Percentiles rank a stretch among this genome's conserved stretches.
These are phyloP conservation scores for Populus davidiana DNA, from an alignment of 345 rosid species.

Conservation along the genomic window DNA sequence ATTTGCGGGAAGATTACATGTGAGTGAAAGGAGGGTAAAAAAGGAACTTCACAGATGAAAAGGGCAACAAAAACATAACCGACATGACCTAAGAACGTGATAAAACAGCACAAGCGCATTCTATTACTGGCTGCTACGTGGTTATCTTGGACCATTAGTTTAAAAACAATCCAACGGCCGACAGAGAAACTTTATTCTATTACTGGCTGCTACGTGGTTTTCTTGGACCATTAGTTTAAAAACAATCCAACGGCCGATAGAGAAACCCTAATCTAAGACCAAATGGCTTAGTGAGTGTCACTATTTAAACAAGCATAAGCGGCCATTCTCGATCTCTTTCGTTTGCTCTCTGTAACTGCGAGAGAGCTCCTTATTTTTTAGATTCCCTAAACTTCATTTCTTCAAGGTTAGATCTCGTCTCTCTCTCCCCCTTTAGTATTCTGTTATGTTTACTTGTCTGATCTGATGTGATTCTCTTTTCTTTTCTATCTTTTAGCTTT, in stretches of 20 bases:
- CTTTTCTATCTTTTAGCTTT: no score
- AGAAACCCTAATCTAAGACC: conserved; percentile 2
- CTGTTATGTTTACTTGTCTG: neutral
- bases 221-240: neutral
- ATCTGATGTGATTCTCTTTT: neutral
- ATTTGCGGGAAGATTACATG: no score
- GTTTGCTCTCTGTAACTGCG: conserved; percentile 6
- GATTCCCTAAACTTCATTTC: no score
- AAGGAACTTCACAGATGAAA: no score
- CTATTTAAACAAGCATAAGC: neutral
- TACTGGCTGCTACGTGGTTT: neutral
- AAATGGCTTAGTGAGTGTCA: neutral
- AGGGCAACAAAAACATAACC: no score
- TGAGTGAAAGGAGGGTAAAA: no score
- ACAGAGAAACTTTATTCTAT: neutral
- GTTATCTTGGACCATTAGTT: neutral
- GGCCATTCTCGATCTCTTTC: neutral
- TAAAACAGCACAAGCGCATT: neutral
- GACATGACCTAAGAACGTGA: neutral
- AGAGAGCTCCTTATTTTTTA: neutral
- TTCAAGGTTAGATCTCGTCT: conserved; percentile 8
- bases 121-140: neutral
- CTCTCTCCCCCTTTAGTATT: neutral
- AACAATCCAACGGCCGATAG: neutral
- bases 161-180: neutral